These are phyloP conservation scores for Mrakiaceae sp. DNA, from an alignment of 1,284 basidiomycete genomes.

Conservation along the genomic window DNA sequence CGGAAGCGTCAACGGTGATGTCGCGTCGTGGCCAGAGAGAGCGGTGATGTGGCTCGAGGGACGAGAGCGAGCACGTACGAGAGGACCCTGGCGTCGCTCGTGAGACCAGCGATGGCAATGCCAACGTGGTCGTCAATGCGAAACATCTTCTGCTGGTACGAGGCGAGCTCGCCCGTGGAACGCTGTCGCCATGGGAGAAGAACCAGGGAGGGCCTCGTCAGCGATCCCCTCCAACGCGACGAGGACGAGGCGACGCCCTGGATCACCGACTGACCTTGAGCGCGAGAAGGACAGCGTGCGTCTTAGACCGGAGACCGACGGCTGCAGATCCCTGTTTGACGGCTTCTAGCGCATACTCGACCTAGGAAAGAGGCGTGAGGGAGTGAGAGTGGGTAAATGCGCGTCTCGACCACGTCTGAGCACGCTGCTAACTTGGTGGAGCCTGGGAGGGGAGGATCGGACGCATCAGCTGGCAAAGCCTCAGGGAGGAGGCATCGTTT, in stretches of 20 bases:
- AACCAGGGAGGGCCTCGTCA: not conserved
- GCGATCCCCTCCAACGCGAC: not conserved
- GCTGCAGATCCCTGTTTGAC: slow-evolving; percentile 99
- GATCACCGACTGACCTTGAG: slow-evolving; percentile 53
- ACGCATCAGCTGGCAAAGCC: slow-evolving; percentile 7
- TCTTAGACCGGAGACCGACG: slow-evolving; percentile 88
- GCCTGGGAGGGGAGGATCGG: slow-evolving; percentile 33
- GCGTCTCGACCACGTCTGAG: not conserved
- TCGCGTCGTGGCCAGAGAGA: not conserved
- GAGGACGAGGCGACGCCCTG: not conserved
- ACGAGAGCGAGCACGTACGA: slow-evolving; percentile 46
- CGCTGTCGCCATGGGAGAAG: slow-evolving; percentile 44
- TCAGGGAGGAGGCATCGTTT: not conserved
- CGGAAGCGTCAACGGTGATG: not conserved
- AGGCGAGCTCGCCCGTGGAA: slow-evolving; percentile 95
- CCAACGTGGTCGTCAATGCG: slow-evolving; percentile 98
- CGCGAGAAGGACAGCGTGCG: slow-evolving; percentile 85
- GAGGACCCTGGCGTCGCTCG: slow-evolving; percentile 91
- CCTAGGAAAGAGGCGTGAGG: slow-evolving; percentile 55
- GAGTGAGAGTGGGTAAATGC: not conserved
- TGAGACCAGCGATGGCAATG: slow-evolving; percentile 95
- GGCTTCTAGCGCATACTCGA: slow-evolving; percentile 98
- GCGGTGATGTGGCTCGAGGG: not conserved
- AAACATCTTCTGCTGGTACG: slow-evolving; percentile 99
- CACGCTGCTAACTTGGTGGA: slow-evolving; percentile 30